Conservation (phyloP, 495 filamentous ascomycete genomes). For the Daldinia grandis region DNA sequence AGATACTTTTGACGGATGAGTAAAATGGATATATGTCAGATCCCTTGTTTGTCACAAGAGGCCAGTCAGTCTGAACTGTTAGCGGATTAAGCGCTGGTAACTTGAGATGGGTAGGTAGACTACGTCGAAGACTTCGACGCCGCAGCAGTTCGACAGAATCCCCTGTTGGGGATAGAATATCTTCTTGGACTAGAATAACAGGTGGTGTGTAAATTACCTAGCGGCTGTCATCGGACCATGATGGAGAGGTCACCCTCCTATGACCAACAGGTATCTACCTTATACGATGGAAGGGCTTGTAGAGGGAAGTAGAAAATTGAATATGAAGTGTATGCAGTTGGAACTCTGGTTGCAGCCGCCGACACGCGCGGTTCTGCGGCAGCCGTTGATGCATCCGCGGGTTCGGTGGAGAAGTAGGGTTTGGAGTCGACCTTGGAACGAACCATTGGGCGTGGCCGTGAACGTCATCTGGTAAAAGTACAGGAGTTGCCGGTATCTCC, state of each 20-base stretch:
- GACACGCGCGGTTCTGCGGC: slow-evolving; percentile 32
- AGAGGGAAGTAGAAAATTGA: slow-evolving; percentile 28
- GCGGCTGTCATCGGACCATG: slow-evolving; percentile 30
- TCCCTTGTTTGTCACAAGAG: slow-evolving; percentile 32
- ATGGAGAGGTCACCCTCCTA: slow-evolving; percentile 30
- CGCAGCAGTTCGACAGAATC: slow-evolving; percentile 10
- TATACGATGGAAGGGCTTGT: slow-evolving; percentile 18
- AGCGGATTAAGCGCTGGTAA: slow-evolving; percentile 23
- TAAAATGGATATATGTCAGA: slow-evolving; percentile 26
- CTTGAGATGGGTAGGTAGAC: slow-evolving; percentile 27
- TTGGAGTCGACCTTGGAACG: slow-evolving; percentile 27
- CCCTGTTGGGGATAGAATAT: slow-evolving; percentile 28
- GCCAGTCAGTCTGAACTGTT: slow-evolving; percentile 10
- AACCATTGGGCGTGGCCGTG: slow-evolving; percentile 27
- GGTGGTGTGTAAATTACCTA: slow-evolving; percentile 32
- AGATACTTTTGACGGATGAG: slow-evolving; percentile 22
- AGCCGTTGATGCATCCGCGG: slow-evolving; percentile 23
- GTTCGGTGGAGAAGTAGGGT: slow-evolving; percentile 31
- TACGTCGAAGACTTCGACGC: slow-evolving; percentile 29
- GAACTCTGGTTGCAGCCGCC: slow-evolving; percentile 21
- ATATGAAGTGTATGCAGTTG: slow-evolving; percentile 32
- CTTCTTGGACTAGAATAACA: slow-evolving; percentile 28
- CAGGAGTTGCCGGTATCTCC: slow-evolving; percentile 6
- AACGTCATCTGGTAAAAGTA: slow-evolving; percentile 29
- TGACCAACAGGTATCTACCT: slow-evolving; percentile 27